Conservation (phyloP, 768 basidiomycete species). For the Suillus weaverae region DNA sequence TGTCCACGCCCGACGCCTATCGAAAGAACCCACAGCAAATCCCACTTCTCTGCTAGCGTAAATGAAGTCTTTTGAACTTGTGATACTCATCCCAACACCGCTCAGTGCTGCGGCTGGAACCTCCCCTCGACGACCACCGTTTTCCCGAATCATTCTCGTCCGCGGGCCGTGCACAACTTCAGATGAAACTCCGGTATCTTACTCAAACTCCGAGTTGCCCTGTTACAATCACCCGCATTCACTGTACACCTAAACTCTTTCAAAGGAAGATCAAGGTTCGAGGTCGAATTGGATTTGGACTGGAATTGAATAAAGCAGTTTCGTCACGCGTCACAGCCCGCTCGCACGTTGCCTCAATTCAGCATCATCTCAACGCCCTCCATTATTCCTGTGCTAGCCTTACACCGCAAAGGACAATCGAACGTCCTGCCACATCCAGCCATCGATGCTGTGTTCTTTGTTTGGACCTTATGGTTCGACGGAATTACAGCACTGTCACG, state of each 20-base stretch:
- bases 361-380: neutral
- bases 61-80: no score
- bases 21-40: neutral
- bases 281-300: neutral
- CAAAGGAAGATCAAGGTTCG: constrained; percentile 1
- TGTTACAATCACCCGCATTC: neutral
- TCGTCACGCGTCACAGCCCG: constrained; percentile 3
- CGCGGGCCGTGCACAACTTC: neutral
- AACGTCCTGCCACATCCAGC: neutral
- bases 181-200: neutral
- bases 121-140: neutral
- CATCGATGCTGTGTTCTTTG: neutral
- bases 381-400: neutral
- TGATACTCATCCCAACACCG: neutral
- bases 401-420: constrained; percentile 3
- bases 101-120: neutral
- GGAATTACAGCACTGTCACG: neutral
- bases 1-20: neutral
- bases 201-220: neutral
- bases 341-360: neutral
- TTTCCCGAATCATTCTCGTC: neutral
- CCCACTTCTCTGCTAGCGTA: neutral
- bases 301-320: neutral
- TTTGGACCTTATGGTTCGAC: neutral
- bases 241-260: neutral